A percentile compares a stretch with the other conserved stretches of the same genome.
Evolutionary conservation across 768 basidiomycete genomes (phyloP).

Genomic region (Mycena galopus): DNA sequence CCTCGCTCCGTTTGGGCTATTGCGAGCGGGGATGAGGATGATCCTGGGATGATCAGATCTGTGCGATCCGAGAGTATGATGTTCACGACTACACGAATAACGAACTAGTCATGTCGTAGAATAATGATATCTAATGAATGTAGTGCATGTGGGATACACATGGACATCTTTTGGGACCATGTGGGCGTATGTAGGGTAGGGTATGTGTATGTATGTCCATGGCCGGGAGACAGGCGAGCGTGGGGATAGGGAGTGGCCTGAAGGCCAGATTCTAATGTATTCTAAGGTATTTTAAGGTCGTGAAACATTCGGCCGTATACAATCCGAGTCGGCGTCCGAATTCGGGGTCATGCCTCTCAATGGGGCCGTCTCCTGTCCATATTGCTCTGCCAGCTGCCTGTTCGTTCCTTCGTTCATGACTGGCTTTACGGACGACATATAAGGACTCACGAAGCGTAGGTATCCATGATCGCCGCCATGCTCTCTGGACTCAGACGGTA

Average conservation of each 20-base stretch:
- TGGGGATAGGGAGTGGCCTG: too few species aligned
- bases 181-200: not conserved
- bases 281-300: too few species aligned
- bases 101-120: too few species aligned
- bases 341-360: not conserved
- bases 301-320: not conserved
- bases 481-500: slow-evolving; percentile 70
- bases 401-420: not conserved
- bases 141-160: not conserved
- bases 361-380: slow-evolving; percentile 64
- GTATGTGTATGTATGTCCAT: not conserved
- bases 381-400: slow-evolving; percentile 75
- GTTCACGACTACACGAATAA: not conserved
- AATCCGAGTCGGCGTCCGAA: not conserved
- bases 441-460: slow-evolving; percentile 66
- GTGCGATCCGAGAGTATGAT: not conserved
- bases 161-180: not conserved
- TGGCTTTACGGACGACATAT: not conserved
- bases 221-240: not conserved
- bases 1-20: not conserved
- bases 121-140: too few species aligned
- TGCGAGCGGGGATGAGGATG: not conserved
- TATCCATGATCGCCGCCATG: slow-evolving; percentile 76
- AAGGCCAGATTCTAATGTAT: too few species aligned
- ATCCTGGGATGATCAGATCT: not conserved